Base-by-base conservation (phyloP, 176 grass and related monocot species). In the Phoenix roebelenii region DNA sequence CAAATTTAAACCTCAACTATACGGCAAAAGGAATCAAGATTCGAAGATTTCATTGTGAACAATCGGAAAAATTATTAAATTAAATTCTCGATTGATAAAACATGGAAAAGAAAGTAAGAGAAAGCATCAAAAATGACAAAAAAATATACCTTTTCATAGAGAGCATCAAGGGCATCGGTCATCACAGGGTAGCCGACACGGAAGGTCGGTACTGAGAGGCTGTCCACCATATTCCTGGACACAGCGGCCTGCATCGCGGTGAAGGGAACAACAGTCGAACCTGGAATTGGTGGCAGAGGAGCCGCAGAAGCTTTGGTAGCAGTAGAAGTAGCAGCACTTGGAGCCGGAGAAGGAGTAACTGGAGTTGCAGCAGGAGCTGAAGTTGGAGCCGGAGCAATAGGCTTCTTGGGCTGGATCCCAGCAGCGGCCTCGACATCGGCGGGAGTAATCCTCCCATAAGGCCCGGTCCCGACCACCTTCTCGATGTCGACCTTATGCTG, bases 141-240 rank as follows among this genome's bases (percentile, higher is more conserved):
- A 67, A 2, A 18, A 20, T 51, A 16, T 32, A 97, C 84, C 92
- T 85, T 97, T 50, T 84, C 78, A 70, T 85, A 97, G 3, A 91
- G 78, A 23, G 75, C 26, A 22, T 91, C 84, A 15, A 96, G 80
- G 57, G 82, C 89, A 66, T 85, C 74, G 15, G 87, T 91, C 5
- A 24, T 70, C 54, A 98, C 51, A 15, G 84, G 77, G 58, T 88
- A 88, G 0, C 84, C 76, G 3, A 92, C 87, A 29, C 84, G 66
- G 56, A 92, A 98, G 18, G 76, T 80, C 15, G 93, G 93, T 22
- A 92, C 81, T 10, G 70, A 81, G 59, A 98, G 73, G 70, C 80
- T 98, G 49, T 85, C 93, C 62, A 88, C 39, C 93, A 98, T 98
- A 81, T 92, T 98, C 84, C 84, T 92, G 59, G 81, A 88, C 61